These are phyloP conservation scores for Coemansia erecta DNA, from an alignment of 192 early-diverging fungal genomes.

Conservation along the genomic window DNA sequence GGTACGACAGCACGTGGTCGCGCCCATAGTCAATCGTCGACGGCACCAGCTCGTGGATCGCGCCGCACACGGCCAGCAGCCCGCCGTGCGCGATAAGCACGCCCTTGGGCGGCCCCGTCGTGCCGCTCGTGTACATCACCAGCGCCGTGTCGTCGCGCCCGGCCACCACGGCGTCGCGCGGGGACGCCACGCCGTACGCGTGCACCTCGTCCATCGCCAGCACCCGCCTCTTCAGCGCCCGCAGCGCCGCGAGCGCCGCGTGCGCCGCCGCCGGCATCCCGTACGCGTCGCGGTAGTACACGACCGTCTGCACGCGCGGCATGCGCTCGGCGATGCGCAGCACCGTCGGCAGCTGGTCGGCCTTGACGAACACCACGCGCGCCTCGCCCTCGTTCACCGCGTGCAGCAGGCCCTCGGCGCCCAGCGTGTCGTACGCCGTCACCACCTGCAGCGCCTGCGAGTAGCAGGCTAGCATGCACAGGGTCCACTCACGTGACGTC, in stretches of 20 bases:
- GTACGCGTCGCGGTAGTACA: slow-evolving; percentile 54
- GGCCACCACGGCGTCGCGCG: slow-evolving; percentile 64
- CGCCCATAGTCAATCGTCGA: slow-evolving; percentile 44
- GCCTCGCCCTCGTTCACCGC: slow-evolving; percentile 83
- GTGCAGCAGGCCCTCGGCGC: slow-evolving; percentile 77
- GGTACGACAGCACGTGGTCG: slow-evolving; percentile 72
- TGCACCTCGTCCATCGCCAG: slow-evolving; percentile 65
- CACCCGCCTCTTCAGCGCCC: slow-evolving; percentile 43
- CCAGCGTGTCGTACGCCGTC: slow-evolving; percentile 83
- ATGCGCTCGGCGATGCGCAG: slow-evolving; percentile 6
- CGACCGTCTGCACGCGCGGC: slow-evolving; percentile 51
- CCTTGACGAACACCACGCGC: slow-evolving; percentile 58
- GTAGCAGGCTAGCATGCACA: slow-evolving; percentile 54
- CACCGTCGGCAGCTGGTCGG: slow-evolving; percentile 51
- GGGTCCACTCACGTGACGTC: slow-evolving; percentile 57
- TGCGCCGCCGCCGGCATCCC: slow-evolving; percentile 45
- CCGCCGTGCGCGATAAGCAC: slow-evolving; percentile 82
- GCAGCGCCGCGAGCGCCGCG: slow-evolving; percentile 50
- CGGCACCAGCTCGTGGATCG: slow-evolving; percentile 50
- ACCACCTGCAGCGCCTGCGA: slow-evolving; percentile 72
- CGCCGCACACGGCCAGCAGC: slow-evolving; percentile 65
- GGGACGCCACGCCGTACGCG: slow-evolving; percentile 63
- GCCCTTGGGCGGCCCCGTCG: slow-evolving; percentile 93
- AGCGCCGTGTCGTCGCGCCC: slow-evolving; percentile 67
- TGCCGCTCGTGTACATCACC: slow-evolving; percentile 92